Evolutionary conservation across 2,329 filamentous ascomycete genomes (phyloP).

Genomic region (Paramyrothecium roridum): DNA sequence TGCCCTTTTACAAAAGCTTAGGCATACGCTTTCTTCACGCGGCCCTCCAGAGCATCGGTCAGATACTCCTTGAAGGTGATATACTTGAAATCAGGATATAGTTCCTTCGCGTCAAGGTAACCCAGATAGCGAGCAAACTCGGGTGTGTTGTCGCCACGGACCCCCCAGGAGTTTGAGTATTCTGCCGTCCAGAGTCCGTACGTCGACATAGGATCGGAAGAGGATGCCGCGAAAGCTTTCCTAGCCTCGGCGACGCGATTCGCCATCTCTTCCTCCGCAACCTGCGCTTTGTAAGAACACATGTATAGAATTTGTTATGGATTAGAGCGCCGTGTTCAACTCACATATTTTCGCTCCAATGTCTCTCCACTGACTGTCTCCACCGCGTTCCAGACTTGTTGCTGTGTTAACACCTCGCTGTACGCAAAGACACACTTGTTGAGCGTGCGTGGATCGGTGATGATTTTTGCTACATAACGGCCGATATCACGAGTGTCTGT

Average conservation of each 20-base stretch:
- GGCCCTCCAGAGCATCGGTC: too few relatives aligned
- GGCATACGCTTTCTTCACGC: too few relatives aligned
- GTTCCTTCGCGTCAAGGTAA: constrained; percentile 46
- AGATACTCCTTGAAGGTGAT: too few relatives aligned
- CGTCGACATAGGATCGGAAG: neutral
- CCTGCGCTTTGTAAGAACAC: too few relatives aligned
- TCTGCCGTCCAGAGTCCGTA: neutral
- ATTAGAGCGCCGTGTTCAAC: neutral
- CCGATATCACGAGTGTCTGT: constrained; percentile 52
- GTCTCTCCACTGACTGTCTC: constrained; percentile 48
- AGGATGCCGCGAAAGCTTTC: too few relatives aligned
- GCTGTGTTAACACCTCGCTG: constrained; percentile 40
- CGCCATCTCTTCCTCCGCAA: too few relatives aligned
- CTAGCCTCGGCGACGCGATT: too few relatives aligned
- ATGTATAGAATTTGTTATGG: too few relatives aligned
- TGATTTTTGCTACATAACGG: constrained; percentile 45
- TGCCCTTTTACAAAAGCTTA: too few relatives aligned
- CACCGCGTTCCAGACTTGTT: constrained; percentile 41
- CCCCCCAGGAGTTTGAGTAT: constrained; percentile 35
- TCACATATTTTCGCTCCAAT: constrained; percentile 20
- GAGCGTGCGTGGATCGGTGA: constrained; percentile 48
- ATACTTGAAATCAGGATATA: constrained; percentile 46
- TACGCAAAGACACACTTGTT: constrained; percentile 50
- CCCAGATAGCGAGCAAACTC: constrained; percentile 52
- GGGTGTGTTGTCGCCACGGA: constrained; percentile 51